Conservation (phyloP, 2,329 filamentous ascomycete species). For the Pezizomycotina sp. region DNA sequence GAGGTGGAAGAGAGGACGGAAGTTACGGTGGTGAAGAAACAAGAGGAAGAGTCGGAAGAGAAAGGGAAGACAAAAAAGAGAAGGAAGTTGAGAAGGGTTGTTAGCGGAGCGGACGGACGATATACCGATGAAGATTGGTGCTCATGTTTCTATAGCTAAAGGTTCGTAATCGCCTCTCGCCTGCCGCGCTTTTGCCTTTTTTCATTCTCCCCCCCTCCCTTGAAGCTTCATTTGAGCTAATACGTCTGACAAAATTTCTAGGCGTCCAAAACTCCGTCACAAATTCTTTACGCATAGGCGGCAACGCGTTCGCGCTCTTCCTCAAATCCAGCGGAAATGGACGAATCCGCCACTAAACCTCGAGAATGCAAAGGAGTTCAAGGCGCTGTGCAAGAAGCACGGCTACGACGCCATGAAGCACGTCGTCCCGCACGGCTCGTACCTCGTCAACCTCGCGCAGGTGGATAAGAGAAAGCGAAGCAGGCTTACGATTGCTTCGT, state of each 20-base stretch:
- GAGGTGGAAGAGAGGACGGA: slow-evolving; percentile 2
- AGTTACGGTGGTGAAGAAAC: slow-evolving; percentile 21
- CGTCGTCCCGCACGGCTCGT: slow-evolving; percentile 83
- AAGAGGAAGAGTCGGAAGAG: slow-evolving; percentile 23
- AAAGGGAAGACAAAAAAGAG: slow-evolving; percentile 34
- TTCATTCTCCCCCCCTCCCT: slow-evolving; percentile 1
- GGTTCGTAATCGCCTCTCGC: slow-evolving; percentile 36
- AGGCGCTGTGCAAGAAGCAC: slow-evolving; percentile 48
- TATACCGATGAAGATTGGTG: slow-evolving; percentile 71
- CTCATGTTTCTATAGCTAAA: slow-evolving; percentile 79
- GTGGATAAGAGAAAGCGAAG: slow-evolving; percentile 58
- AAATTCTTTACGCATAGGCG: slow-evolving; percentile 66
- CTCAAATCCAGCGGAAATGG: slow-evolving; percentile 97
- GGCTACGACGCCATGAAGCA: slow-evolving; percentile 54
- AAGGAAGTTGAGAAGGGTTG: slow-evolving; percentile 41
- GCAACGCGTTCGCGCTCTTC: slow-evolving; percentile 87
- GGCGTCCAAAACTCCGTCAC: slow-evolving; percentile 76
- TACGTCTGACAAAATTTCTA: slow-evolving; percentile 28
- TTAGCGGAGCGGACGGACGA: slow-evolving; percentile 53
- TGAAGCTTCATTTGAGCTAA: slow-evolving; percentile 8
- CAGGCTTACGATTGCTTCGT: slow-evolving; percentile 77
- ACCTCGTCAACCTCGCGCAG: slow-evolving; percentile 90
- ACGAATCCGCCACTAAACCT: slow-evolving; percentile 58
- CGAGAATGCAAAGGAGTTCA: slow-evolving; percentile 53
- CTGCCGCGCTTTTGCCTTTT: slow-evolving; percentile 2